Conservation (phyloP, 768 basidiomycete species). For the Kwoniella pini region DNA sequence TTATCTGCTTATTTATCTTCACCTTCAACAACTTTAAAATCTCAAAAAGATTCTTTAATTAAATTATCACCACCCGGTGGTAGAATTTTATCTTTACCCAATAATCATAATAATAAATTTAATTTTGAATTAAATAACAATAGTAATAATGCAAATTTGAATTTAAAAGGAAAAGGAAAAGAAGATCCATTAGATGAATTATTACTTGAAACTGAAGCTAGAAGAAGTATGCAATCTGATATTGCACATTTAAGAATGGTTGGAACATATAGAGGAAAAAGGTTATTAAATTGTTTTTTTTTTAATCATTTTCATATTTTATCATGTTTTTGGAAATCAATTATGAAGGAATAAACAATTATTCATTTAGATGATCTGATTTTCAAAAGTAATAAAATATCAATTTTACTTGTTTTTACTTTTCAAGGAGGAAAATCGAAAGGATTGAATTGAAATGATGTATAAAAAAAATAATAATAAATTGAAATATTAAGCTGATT, state of each 20-base stretch:
- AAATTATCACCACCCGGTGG: conserved; percentile 57
- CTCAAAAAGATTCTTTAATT: conserved; percentile 66
- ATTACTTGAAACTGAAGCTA: conserved; percentile 84
- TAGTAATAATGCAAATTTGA: neutral
- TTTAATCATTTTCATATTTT: no score
- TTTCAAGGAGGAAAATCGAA: no score
- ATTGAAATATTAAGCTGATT: no score
- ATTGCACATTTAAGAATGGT: conserved; percentile 91
- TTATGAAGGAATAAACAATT: no score
- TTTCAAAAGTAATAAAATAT: no score
- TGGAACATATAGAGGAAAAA: conserved; percentile 86
- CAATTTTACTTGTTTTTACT: no score
- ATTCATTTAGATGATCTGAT: no score
- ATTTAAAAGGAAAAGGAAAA: conserved; percentile 17
- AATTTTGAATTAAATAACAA: no score
- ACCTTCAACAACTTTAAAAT: conserved; percentile 70
- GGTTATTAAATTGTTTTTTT: conserved; percentile 57
- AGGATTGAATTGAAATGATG: no score
- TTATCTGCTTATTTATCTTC: conserved; percentile 94
- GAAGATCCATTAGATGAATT: conserved; percentile 70
- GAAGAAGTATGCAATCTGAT: conserved; percentile 78
- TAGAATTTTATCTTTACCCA: neutral
- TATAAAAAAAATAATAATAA: no score
- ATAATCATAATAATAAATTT: no score
- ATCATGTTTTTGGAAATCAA: no score